phyloP scores from a whole-genome alignment of 306 rosid species.

The Cyclanthera cordifolia region DNA sequence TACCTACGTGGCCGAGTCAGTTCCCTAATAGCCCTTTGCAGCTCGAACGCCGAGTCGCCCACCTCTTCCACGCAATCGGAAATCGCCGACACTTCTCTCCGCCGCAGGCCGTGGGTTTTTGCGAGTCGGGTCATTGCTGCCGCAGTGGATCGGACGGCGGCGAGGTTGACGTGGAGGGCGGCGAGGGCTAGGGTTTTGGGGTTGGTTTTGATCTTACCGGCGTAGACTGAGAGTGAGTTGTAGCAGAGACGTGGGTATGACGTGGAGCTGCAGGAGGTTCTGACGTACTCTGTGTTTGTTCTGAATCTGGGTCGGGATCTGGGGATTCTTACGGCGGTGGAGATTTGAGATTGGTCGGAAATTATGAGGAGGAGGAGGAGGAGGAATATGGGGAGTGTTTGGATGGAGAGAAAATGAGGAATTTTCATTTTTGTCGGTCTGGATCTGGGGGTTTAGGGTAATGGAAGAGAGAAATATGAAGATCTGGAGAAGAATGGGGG shows the following conservation, averaged over 20 bases:
- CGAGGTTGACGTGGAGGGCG: slow-evolving; percentile 25
- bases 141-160: slow-evolving; percentile 11
- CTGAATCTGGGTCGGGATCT: not conserved
- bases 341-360: not conserved
- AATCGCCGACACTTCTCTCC: slow-evolving; percentile 19
- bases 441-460: not conserved
- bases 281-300: slow-evolving; percentile 20
- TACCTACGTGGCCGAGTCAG: slow-evolving; percentile 8
- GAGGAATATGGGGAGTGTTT: not conserved
- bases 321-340: not conserved
- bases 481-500: not conserved
- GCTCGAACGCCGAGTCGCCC: slow-evolving; percentile 24
- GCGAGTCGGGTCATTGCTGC: slow-evolving; percentile 13
- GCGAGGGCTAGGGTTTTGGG: slow-evolving; percentile 25
- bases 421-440: slow-evolving; percentile 4
- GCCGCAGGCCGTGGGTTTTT: slow-evolving; percentile 18
- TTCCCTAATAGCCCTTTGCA: slow-evolving; percentile 15
- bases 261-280: slow-evolving; percentile 26
- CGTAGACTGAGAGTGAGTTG: slow-evolving; percentile 27
- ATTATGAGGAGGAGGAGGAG: slow-evolving; percentile 5
- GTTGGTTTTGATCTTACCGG: slow-evolving; percentile 23
- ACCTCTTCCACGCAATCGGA: slow-evolving; percentile 27
- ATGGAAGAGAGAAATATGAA: not conserved
- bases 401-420: slow-evolving; percentile 3
- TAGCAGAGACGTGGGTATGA: slow-evolving; percentile 26